Evolutionary conservation across 208 protist genomes (phyloP).

Genomic region (Kentomonas sorsogonicus): DNA sequence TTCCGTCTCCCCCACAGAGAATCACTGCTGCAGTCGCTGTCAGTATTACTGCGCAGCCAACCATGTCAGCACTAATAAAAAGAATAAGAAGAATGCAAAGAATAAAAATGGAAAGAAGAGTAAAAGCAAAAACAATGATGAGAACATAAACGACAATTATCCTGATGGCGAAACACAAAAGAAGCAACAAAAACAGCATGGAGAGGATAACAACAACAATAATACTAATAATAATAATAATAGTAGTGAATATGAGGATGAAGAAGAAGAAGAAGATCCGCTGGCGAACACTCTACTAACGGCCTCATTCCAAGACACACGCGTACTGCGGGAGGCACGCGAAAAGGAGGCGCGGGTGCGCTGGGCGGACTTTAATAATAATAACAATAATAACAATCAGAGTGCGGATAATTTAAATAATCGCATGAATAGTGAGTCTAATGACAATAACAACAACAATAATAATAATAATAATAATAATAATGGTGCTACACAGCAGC

Average conservation of each 20-base stretch:
- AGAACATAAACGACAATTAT: neutral
- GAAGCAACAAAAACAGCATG: neutral
- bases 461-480: neutral
- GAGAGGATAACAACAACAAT: neutral
- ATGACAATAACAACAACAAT: neutral
- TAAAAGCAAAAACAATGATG: neutral
- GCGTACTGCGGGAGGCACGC: neutral
- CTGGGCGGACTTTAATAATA: neutral
- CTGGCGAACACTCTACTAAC: too few species aligned
- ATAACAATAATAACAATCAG: neutral
- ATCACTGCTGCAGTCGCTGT: too few species aligned
- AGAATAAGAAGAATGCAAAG: neutral
- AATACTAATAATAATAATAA: neutral
- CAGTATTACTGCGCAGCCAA: too few species aligned
- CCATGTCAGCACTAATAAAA: neutral
- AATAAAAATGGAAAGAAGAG: neutral
- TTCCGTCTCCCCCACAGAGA: too few species aligned
- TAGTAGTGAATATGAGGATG: neutral
- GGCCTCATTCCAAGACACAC: too few species aligned
- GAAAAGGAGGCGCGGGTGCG: neutral
- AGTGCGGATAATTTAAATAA: neutral
- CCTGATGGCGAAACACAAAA: neutral
- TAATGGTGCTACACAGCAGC: neutral
- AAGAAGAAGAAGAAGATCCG: neutral
- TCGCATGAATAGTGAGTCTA: neutral